These are phyloP conservation scores for Blastobotrys americana DNA, from an alignment of 805 yeast genomes.

Conservation along the genomic window DNA sequence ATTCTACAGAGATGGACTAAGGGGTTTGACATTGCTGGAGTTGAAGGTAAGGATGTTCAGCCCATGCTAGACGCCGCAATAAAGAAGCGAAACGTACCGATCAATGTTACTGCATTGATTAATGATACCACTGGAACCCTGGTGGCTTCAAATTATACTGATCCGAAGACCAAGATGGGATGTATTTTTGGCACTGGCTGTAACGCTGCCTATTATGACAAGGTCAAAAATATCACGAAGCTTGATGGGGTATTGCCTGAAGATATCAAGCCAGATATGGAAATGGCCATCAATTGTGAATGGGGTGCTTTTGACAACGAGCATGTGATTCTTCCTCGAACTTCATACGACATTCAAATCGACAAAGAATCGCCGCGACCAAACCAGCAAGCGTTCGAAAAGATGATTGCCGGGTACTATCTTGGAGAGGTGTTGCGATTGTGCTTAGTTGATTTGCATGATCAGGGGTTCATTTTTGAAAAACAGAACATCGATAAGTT, in stretches of 20 bases:
- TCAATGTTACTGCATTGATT: slow-evolving; percentile 82
- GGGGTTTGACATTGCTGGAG: slow-evolving; percentile 89
- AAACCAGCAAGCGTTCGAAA: slow-evolving; percentile 91
- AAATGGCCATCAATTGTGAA: slow-evolving; percentile 97
- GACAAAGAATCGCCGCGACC: slow-evolving; percentile 91
- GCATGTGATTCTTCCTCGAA: slow-evolving; percentile 76
- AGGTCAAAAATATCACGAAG: slow-evolving; percentile 66
- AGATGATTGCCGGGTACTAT: slow-evolving; percentile 96
- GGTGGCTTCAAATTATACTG: slow-evolving; percentile 90
- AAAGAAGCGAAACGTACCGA: slow-evolving; percentile 57
- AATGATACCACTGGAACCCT: slow-evolving; percentile 97
- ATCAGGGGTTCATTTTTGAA: slow-evolving; percentile 59
- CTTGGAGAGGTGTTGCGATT: slow-evolving; percentile 87
- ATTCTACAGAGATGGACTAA: slow-evolving; percentile 93
- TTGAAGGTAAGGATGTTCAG: slow-evolving; percentile 91
- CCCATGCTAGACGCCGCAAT: slow-evolving; percentile 81
- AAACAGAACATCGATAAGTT: slow-evolving; percentile 61
- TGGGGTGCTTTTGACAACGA: slow-evolving; percentile 97
- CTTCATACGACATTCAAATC: slow-evolving; percentile 73
- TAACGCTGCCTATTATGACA: slow-evolving; percentile 93
- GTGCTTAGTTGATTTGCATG: slow-evolving; percentile 63
- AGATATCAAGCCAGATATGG: slow-evolving; percentile 56
- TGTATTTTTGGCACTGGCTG: slow-evolving; percentile 96
- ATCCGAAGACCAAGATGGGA: slow-evolving; percentile 86
- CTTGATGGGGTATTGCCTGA: slow-evolving; percentile 59